Evolutionary conservation across 805 yeast genomes (phyloP).

Genomic region (Saturnispora ahearnii): DNA sequence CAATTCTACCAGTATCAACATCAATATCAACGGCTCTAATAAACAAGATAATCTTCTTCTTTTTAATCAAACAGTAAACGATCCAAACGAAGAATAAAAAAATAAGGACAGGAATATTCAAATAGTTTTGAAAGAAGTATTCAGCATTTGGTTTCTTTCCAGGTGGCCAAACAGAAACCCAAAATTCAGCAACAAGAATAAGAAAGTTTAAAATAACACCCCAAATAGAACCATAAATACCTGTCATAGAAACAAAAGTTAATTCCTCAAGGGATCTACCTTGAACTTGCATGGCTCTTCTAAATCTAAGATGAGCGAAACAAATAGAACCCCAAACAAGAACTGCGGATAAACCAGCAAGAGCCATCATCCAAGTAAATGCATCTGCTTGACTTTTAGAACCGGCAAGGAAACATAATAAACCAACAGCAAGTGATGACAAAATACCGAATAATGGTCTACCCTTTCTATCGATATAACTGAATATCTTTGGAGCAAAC

Average conservation of each 20-base stretch:
- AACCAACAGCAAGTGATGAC: slow-evolving; percentile 44
- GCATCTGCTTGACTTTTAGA: slow-evolving; percentile 46
- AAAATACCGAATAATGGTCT: slow-evolving; percentile 66
- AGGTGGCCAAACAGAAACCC: slow-evolving; percentile 71
- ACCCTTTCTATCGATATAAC: slow-evolving; percentile 68
- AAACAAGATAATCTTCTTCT: slow-evolving; percentile 35
- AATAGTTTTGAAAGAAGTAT: slow-evolving; percentile 55
- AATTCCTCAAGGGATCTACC: slow-evolving; percentile 65
- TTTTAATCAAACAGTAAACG: slow-evolving; percentile 34
- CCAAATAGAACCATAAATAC: slow-evolving; percentile 56
- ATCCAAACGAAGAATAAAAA: slow-evolving; percentile 38
- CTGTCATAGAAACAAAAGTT: slow-evolving; percentile 57
- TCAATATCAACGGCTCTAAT: slow-evolving; percentile 43
- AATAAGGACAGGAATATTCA: slow-evolving; percentile 55
- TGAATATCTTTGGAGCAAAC: slow-evolving; percentile 51
- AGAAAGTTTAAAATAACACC: slow-evolving; percentile 51
- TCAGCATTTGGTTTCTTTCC: slow-evolving; percentile 47
- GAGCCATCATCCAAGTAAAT: slow-evolving; percentile 69
- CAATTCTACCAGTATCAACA: slow-evolving; percentile 56
- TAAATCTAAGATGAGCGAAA: slow-evolving; percentile 59
- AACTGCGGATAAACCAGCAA: slow-evolving; percentile 69
- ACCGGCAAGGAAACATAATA: slow-evolving; percentile 56
- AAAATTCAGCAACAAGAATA: slow-evolving; percentile 69
- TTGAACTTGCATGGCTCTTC: slow-evolving; percentile 54
- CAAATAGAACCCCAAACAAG: slow-evolving; percentile 76